Percentiles rank a stretch among this genome's conserved stretches.
phyloP scores from a whole-genome alignment of 495 filamentous ascomycete genomes.

The Trichocladium antarcticum region DNA sequence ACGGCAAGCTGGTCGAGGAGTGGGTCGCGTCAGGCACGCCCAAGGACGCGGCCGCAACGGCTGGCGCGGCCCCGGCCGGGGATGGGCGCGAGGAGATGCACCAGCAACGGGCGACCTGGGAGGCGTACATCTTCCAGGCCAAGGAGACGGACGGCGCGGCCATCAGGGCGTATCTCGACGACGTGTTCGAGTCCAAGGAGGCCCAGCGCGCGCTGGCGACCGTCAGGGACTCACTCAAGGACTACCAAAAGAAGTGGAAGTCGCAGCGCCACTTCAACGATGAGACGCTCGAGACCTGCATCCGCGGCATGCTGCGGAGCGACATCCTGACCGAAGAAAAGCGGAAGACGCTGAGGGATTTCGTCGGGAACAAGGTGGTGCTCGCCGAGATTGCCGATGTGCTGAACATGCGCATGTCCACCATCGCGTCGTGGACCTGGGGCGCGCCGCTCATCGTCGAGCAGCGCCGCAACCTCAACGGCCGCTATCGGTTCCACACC shows the following conservation, averaged over 20 bases:
- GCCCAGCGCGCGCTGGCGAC: conserved; percentile 1
- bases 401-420: conserved; percentile 54
- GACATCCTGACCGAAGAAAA: conserved; percentile 55
- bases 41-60: neutral
- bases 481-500: conserved; percentile 55
- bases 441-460: conserved; percentile 22
- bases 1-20: conserved; percentile 50
- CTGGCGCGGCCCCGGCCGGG: conserved; percentile 11
- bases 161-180: conserved; percentile 40
- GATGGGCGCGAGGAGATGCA: conserved; percentile 26
- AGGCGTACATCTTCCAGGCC: conserved; percentile 34
- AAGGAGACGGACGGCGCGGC: conserved; percentile 28
- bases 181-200: conserved; percentile 38
- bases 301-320: conserved; percentile 43
- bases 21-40: conserved; percentile 37
- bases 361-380: conserved; percentile 45
- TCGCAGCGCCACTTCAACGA: conserved; percentile 13
- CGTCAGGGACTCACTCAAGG: neutral
- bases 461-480: conserved; percentile 51
- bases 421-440: conserved; percentile 50
- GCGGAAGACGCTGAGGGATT: conserved; percentile 44
- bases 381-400: conserved; percentile 55
- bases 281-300: conserved; percentile 18
- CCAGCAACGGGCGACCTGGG: conserved; percentile 45
- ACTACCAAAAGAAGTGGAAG: conserved; percentile 12